Percentiles rank a stretch among this genome's conserved stretches.
Conservation (phyloP, 1,139 yeast species). For the Entelexis sorbosivorans region DNA sequence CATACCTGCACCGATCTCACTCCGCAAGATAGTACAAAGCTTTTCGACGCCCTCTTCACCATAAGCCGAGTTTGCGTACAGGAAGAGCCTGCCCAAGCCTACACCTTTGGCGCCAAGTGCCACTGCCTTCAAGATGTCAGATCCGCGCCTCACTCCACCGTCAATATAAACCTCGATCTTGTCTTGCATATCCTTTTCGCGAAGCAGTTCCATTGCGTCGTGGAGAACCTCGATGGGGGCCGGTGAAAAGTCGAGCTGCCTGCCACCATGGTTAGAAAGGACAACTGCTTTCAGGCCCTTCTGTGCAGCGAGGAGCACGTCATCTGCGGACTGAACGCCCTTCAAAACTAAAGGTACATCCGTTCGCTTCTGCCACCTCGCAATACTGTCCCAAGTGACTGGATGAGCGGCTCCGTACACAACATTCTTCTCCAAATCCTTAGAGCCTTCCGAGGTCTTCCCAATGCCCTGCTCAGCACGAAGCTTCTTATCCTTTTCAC, state of each 20-base stretch:
- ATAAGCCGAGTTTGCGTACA: conserved; percentile 63
- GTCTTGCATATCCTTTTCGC: conserved; percentile 38
- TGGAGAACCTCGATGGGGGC: conserved; percentile 58
- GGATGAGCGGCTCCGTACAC: conserved; percentile 71
- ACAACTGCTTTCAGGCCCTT: conserved; percentile 55
- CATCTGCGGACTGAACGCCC: conserved; percentile 63
- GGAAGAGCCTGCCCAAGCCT: conserved; percentile 67
- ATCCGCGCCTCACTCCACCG: conserved; percentile 66
- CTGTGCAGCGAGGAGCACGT: conserved; percentile 52
- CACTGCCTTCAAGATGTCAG: conserved; percentile 59
- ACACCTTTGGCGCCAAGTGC: conserved; percentile 74
- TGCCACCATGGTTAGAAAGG: conserved; percentile 67
- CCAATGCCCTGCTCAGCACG: conserved; percentile 47
- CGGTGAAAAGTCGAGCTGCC: conserved; percentile 60
- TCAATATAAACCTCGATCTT: conserved; percentile 56
- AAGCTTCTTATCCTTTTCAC: conserved; percentile 54
- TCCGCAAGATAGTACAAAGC: conserved; percentile 65
- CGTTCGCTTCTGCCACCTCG: conserved; percentile 46
- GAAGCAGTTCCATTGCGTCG: conserved; percentile 49
- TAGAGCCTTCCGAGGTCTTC: conserved; percentile 29
- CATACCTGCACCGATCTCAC: conserved; percentile 78
- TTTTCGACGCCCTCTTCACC: conserved; percentile 70
- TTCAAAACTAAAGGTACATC: conserved; percentile 55
- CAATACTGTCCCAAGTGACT: conserved; percentile 53
- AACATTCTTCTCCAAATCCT: conserved; percentile 36